Conservation (phyloP, 768 basidiomycete genomes). For the Leccinum incarnatum region DNA sequence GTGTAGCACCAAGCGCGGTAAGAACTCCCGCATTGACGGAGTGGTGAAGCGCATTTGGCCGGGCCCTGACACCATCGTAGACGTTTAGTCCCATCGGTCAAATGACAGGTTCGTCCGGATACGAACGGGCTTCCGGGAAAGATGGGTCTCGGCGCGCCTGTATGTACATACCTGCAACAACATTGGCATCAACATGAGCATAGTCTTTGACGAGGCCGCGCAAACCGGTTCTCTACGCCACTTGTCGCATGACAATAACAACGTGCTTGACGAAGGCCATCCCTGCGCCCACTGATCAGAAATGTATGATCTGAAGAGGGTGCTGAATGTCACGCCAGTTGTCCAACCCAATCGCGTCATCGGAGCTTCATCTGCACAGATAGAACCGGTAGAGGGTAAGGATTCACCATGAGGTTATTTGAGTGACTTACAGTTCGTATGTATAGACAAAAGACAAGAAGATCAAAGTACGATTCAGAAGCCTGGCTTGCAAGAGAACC, state of each 20-base stretch:
- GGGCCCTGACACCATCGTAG: too few species aligned
- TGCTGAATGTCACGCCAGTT: slow-evolving; percentile 35
- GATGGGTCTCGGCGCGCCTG: slow-evolving; percentile 39
- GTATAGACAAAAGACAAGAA: slow-evolving; percentile 40
- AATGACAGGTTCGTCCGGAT: neutral
- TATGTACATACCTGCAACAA: slow-evolving; percentile 31
- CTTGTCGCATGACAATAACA: slow-evolving; percentile 33
- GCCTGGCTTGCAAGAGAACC: slow-evolving; percentile 33
- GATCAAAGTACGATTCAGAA: slow-evolving; percentile 41
- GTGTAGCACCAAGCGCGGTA: too few species aligned
- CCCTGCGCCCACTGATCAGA: slow-evolving; percentile 21
- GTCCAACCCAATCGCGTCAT: slow-evolving; percentile 41
- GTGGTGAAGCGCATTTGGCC: too few species aligned
- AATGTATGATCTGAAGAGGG: slow-evolving; percentile 1
- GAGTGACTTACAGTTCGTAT: slow-evolving; percentile 10
- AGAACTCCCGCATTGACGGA: too few species aligned
- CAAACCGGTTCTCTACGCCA: slow-evolving; percentile 32
- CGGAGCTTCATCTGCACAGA: slow-evolving; percentile 38
- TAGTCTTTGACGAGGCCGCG: slow-evolving; percentile 41
- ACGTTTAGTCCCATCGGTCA: neutral
- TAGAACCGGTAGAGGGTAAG: slow-evolving; percentile 18
- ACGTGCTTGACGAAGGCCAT: slow-evolving; percentile 38
- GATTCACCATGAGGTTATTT: slow-evolving; percentile 10
- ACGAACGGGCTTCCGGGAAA: slow-evolving; percentile 28
- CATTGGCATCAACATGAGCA: slow-evolving; percentile 29